phyloP scores from a whole-genome alignment of 129 eudicot species.

The Scalesia atractyloides region DNA sequence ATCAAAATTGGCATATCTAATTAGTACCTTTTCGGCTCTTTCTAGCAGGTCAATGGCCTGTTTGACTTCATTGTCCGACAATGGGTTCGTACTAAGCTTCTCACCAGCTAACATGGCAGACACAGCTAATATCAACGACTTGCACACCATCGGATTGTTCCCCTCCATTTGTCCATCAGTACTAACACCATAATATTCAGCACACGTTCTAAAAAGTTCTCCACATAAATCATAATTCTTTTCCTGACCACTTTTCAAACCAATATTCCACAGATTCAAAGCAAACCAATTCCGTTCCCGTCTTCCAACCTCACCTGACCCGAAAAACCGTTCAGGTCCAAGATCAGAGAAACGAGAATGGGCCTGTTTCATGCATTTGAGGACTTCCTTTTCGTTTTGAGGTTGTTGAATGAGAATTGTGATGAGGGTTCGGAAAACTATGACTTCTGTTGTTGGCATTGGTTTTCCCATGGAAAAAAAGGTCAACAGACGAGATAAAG shows the following conservation, averaged over 20 bases:
- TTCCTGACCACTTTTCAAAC: constrained; percentile 67
- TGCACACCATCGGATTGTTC: constrained; percentile 67
- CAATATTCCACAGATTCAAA: constrained; percentile 67
- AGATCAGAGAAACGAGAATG: constrained; percentile 61
- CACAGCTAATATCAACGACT: constrained; percentile 72
- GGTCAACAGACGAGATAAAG: constrained; percentile 68
- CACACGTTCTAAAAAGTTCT: constrained; percentile 69
- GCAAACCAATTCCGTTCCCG: constrained; percentile 88
- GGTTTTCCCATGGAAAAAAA: constrained; percentile 72
- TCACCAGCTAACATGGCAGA: constrained; percentile 81
- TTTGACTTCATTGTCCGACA: constrained; percentile 62
- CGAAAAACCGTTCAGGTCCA: constrained; percentile 77
- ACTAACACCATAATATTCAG: constrained; percentile 62
- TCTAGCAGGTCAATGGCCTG: constrained; percentile 75
- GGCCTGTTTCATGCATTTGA: constrained; percentile 73
- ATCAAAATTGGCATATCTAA: neutral
- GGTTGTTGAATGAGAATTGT: constrained; percentile 64
- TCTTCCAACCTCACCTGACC: constrained; percentile 84
- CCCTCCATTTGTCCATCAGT: constrained; percentile 60
- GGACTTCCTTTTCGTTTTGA: constrained; percentile 59
- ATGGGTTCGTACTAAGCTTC: constrained; percentile 44
- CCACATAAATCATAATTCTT: constrained; percentile 55
- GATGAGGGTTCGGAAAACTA: constrained; percentile 73
- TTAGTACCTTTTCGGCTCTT: constrained; percentile 86
- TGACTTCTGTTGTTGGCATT: constrained; percentile 80